Conservation (phyloP, 1,284 basidiomycete genomes). For the Rhodotorula glutinis region DNA sequence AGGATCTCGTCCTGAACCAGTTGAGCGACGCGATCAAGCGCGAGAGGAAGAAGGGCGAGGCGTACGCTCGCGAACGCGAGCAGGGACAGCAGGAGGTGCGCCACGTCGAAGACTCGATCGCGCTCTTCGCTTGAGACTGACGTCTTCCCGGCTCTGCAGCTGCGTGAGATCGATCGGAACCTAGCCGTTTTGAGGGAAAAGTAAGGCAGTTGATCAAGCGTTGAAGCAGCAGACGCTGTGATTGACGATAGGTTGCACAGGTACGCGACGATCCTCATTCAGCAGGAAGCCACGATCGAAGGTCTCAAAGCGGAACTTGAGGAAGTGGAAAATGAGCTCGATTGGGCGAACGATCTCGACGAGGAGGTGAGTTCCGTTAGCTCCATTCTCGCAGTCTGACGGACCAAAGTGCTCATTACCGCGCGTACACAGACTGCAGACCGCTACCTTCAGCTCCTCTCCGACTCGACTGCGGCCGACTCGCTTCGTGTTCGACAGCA, state of each 20-base stretch:
- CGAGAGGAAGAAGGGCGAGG: constrained; percentile 18
- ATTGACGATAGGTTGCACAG: not conserved
- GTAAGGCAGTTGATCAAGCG: not conserved
- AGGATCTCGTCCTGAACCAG: constrained; percentile 20
- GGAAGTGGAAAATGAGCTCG: constrained; percentile 19
- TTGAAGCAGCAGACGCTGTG: not conserved
- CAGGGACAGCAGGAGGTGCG: constrained; percentile 17
- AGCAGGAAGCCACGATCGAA: constrained; percentile 18
- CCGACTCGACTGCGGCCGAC: constrained; percentile 4
- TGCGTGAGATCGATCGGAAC: constrained; percentile 20
- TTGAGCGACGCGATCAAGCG: constrained; percentile 18
- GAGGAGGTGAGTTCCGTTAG: constrained; percentile 4
- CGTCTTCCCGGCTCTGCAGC: not conserved
- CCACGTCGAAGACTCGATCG: too few species aligned
- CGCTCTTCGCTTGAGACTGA: not conserved
- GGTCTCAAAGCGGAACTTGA: constrained; percentile 18
- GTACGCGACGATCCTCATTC: not conserved
- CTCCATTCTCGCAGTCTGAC: not conserved
- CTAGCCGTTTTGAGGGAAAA: constrained; percentile 19
- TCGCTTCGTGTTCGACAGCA: not conserved
- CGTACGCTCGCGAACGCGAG: constrained; percentile 9
- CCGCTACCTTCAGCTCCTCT: constrained; percentile 22
- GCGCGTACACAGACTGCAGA: constrained; percentile 1
- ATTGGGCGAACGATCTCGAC: constrained; percentile 16
- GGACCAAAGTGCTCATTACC: not conserved